Base-by-base conservation (phyloP, 768 basidiomycete species). In the Daedalea quercina region DNA sequence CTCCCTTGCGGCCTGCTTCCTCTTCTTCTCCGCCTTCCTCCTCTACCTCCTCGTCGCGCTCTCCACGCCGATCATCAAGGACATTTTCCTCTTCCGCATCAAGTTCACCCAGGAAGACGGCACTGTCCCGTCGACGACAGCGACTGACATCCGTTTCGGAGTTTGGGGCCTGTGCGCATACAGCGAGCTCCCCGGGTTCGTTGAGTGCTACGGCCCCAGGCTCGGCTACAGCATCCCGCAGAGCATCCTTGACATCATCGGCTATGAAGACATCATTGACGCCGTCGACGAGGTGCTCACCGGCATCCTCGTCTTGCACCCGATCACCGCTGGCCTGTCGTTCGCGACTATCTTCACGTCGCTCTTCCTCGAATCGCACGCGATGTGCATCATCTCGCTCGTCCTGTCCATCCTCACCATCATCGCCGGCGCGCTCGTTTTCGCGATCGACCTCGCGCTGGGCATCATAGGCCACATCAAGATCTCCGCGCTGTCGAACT, bases 151-250 rank as follows among this genome's bases (percentile, higher is more conserved):
- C 9, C 76, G 80, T 33, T 85, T 91, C 55, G 91, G 91, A 3
- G 84, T 91, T 4, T 92, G 90, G 85, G 91, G 91, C 0, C 74
- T 84, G 33, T 94, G 91, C 67, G 82, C 82, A 1, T 67, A 67
- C n/a, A 68, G 65, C 60, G 60, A 47, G 23, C 53, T 69, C 34
- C 66, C 66, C 41, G 75, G 75, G 55, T 53, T 70, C 34, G 76
- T 74, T 1, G 50, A 68, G 25, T 93, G 90, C 63, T 73, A 78
- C 22, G 79, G 80, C 11, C 85, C 86, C 3, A 65, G 70, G 51
- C 76, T 92, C 1, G 88, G 90, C 2, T 94, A 92, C 63, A 71
- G 71, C 17, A 73, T 92, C 31, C 82, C 71, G 42, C 48, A 66
- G 8, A 54, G 56, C 13, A 65, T 80, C 19, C 55, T 58, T 17